Evolutionary conservation across 345 rosid genomes (phyloP).

Genomic region (Schrenkiella parvula): DNA sequence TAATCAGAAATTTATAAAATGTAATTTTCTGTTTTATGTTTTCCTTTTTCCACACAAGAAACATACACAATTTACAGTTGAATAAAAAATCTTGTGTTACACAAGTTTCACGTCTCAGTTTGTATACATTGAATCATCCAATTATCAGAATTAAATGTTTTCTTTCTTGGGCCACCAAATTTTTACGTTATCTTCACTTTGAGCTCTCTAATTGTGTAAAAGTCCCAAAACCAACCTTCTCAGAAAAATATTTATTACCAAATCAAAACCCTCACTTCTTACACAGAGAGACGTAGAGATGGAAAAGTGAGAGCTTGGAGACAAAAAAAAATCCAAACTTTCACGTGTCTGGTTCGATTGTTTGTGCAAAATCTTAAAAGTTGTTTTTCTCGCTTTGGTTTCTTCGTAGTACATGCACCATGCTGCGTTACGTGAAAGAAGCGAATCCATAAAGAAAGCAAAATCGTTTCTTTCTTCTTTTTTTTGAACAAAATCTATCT

Average conservation of each 20-base stretch:
- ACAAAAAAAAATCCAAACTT: not conserved
- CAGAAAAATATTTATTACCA: not conserved
- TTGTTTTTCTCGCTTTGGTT: not conserved
- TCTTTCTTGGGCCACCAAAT: not conserved
- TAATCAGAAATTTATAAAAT: too few relatives aligned
- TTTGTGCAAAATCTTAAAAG: not conserved
- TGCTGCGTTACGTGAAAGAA: conserved; percentile 40
- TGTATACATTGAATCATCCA: too few relatives aligned
- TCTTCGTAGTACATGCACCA: conserved; percentile 23
- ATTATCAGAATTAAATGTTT: not conserved
- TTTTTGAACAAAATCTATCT: too few relatives aligned
- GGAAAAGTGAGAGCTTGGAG: not conserved
- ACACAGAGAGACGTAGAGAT: not conserved
- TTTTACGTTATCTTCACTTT: not conserved
- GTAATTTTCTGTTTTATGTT: too few relatives aligned
- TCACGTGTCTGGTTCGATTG: not conserved
- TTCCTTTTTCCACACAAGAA: too few relatives aligned
- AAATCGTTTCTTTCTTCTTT: too few relatives aligned
- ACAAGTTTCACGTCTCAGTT: too few relatives aligned
- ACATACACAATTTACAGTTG: too few relatives aligned
- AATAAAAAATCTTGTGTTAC: too few relatives aligned
- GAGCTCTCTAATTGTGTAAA: not conserved
- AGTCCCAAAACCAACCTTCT: not conserved
- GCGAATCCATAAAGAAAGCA: conserved; percentile 44
- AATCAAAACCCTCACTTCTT: conserved; percentile 19